Conservation (phyloP, 129 eudicot species). For the Flaveria ramosissima region DNA sequence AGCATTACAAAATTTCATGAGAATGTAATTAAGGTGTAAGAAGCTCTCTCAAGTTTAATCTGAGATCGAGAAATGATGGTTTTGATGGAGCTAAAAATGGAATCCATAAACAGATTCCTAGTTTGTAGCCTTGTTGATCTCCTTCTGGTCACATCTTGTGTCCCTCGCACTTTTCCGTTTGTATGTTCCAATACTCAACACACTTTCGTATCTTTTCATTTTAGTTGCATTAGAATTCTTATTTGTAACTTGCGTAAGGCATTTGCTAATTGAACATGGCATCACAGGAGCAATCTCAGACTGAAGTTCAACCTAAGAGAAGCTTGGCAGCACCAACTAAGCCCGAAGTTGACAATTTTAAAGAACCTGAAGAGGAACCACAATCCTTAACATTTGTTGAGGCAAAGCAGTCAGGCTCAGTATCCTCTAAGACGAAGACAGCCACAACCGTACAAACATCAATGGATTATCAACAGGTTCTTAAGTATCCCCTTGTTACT, state of each 20-base stretch:
- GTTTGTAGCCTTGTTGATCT: too few species aligned
- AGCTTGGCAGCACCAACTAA: conserved; percentile 17
- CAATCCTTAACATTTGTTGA: conserved; percentile 27
- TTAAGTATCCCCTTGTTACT: conserved; percentile 55
- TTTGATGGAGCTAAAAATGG: too few species aligned
- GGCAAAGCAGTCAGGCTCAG: conserved; percentile 10
- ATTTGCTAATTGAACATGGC: not conserved
- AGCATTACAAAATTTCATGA: too few species aligned
- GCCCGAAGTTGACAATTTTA: conserved; percentile 27
- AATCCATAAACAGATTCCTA: too few species aligned
- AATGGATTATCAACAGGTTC: conserved; percentile 48
- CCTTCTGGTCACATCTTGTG: too few species aligned
- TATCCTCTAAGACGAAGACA: conserved; percentile 26
- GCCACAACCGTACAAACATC: conserved; percentile 22
- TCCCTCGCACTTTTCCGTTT: not conserved
- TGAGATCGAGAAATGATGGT: too few species aligned
- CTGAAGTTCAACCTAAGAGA: conserved; percentile 31
- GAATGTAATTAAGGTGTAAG: too few species aligned
- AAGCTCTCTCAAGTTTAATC: too few species aligned
- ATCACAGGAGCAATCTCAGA: conserved; percentile 12
- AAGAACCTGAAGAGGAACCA: conserved; percentile 32
- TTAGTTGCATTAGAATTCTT: not conserved
- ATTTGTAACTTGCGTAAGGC: not conserved
- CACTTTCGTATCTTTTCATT: not conserved
- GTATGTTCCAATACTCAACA: not conserved